Evolutionary conservation across 2,329 filamentous ascomycete genomes (phyloP), one percentile per base, ranked within the genome.

Genomic region (Kalmusia sp.): DNA sequence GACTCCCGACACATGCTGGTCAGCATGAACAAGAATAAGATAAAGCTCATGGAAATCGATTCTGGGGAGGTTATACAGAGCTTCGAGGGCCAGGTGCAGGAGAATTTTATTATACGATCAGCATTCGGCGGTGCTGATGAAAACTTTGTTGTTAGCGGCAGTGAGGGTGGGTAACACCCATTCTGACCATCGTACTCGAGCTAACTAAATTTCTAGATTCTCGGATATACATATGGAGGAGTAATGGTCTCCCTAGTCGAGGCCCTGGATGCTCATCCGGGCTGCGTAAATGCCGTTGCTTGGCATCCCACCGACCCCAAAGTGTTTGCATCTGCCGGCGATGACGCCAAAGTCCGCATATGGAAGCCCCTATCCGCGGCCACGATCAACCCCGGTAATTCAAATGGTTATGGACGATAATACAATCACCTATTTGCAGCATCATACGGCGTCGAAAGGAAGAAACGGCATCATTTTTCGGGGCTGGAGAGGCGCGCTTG

Each of bases 261-360:
- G 67, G 87, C 85, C 41, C 79, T 98, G 2, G 83, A 86, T 27
- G 93, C 87, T 0, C 93, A 98, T 64, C 78, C 80, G 6, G 88
- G 92, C 28, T 88, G 86, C 55, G 93, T 95, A 59, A 98, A 97
- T 70, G 85, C 91, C 6, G 90, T 96, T 31, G 84, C 89, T 19
- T 99, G 95, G 93, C 95, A 93, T 66, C 93, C 95, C 1, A 82
- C 79, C 9, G 86, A 97, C 68, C 87, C 91, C 1, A 85, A 85
- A 56, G 88, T 97, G 79, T 91, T 97, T 75, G 95, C 92, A 14
- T 93, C 92, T 11, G 93, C 91, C 53, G 93, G 93, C 15, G 95
- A 99, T 72, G 95, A 98, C 68, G 82, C 83, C 49, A 87, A 84
- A 70, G 88, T 98, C 59, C 88, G 89, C 76, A 92, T 99, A 89